These are phyloP conservation scores for Lentinula guzmanii DNA, from an alignment of 768 basidiomycete genomes.

Conservation along the genomic window DNA sequence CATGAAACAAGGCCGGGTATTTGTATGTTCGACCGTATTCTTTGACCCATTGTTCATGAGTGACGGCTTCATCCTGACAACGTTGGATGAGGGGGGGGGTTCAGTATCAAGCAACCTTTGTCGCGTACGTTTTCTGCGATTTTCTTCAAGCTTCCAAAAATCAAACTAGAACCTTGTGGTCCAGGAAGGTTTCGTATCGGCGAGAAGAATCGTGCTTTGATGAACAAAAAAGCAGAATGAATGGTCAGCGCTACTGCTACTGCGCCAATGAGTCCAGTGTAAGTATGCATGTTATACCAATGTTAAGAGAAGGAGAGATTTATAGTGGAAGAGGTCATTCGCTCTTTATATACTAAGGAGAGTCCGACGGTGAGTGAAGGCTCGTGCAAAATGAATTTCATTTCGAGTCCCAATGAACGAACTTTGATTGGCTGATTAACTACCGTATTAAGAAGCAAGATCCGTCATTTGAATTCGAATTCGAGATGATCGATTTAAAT, in stretches of 20 bases:
- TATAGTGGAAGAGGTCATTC: too few species aligned
- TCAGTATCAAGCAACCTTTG: neutral
- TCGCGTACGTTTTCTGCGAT: slow-evolving; percentile 17
- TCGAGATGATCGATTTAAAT: too few species aligned
- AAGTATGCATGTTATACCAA: neutral
- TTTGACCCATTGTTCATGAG: slow-evolving; percentile 26
- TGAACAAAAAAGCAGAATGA: neutral
- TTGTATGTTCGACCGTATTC: slow-evolving; percentile 28
- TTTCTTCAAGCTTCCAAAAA: slow-evolving; percentile 28
- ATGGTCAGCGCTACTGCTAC: neutral
- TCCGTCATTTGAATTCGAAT: too few species aligned
- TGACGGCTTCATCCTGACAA: slow-evolving; percentile 12
- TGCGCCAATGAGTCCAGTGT: neutral
- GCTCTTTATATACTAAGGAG: too few species aligned
- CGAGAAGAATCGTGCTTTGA: neutral
- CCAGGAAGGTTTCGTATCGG: slow-evolving; percentile 27
- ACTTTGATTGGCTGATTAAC: too few species aligned
- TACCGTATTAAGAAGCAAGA: too few species aligned
- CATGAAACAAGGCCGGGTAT: slow-evolving; percentile 25
- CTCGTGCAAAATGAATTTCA: too few species aligned
- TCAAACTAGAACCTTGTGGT: slow-evolving; percentile 22
- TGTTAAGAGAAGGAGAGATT: neutral
- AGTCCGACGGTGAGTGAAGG: too few species aligned
- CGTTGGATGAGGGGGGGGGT: neutral
- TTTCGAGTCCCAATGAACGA: too few species aligned